phyloP scores from a whole-genome alignment of 2,329 filamentous ascomycete species.

The Drechmeria coniospora region DNA sequence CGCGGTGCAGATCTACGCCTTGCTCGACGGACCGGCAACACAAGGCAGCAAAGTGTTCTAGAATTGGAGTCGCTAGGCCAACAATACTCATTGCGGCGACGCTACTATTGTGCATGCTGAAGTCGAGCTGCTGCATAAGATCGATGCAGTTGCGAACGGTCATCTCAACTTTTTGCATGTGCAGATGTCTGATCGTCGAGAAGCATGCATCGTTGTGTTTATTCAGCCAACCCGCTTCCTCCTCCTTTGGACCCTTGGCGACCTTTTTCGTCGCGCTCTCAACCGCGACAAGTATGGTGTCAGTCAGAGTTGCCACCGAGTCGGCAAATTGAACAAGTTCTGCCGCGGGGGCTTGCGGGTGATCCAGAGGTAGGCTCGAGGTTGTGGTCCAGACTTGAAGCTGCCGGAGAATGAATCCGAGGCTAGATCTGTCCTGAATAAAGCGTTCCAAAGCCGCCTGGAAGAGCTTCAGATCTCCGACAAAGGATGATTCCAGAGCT shows the following conservation, averaged over 20 bases:
- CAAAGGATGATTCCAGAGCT: conserved; percentile 18
- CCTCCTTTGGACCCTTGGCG: conserved; percentile 19
- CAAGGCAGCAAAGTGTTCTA: conserved; percentile 55
- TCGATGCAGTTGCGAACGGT: conserved; percentile 23
- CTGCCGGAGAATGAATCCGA: conserved; percentile 51
- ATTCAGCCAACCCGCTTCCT: conserved; percentile 20
- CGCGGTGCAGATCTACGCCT: conserved; percentile 49
- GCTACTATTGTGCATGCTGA: conserved; percentile 12
- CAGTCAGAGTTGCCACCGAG: conserved; percentile 47
- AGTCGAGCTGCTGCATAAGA: conserved; percentile 17
- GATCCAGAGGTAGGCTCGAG: conserved; percentile 8
- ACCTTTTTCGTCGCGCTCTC: conserved; percentile 52
- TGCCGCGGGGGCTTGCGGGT: conserved; percentile 2
- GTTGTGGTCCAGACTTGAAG: conserved; percentile 47
- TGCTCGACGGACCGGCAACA: conserved; percentile 41
- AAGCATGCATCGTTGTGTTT: conserved; percentile 34
- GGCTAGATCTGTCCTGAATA: conserved; percentile 31
- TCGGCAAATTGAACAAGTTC: conserved; percentile 34
- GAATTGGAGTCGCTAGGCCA: conserved; percentile 41
- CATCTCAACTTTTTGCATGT: conserved; percentile 37
- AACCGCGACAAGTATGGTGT: conserved; percentile 64
- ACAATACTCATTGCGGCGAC: conserved; percentile 16
- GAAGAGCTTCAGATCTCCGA: conserved; percentile 21
- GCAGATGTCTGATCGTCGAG: conserved; percentile 41
- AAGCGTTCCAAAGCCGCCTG: conserved; percentile 23